Evolutionary conservation across 164 flowering plant genomes (phyloP), one percentile per base, ranked within the genome.

Genomic region (Cinnamomum micranthum): DNA sequence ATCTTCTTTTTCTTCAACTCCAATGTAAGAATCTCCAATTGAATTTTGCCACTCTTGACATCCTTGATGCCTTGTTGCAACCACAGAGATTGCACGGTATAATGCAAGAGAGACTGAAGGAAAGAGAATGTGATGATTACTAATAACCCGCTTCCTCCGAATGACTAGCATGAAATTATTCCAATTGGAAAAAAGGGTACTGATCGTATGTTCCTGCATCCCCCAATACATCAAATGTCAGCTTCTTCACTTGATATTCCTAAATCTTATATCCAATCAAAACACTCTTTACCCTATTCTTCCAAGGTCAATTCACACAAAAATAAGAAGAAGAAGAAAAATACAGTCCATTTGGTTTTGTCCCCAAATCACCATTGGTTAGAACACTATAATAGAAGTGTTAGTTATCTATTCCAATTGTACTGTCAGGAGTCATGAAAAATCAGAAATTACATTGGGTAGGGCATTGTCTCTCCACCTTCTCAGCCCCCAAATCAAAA

Each of bases 21-120:
- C 82, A 62, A 84, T 24, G 31, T 83, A 83, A 19, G 84, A 81
- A 31, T 63, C 58, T 35, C 11, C 28, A 2, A 41, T 68, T 14
- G 73, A 55, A 71, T 51, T 15, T 22, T 66, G 28, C n/a, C n/a
- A 20, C 0, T 55, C 20, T 14, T 50, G 71, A 14, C 22, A 20
- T 60, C 75, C 79, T 77, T 11, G 74, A 50, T 68, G 62, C 25
- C 63, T 63, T 72, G 70, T 41, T 27, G 66, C 33, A 51, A 68
- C 70, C 12, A 35, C 67, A 73, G 50, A 25, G 11, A 73, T 63
- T 10, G 68, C 67, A 76, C 47, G 70, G 70, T 27, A 27, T 63
- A 74, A 76, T 67, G 69, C 28, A 67, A 27, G 47, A 55, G 66
- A 75, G 20, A 71, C 13, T 15, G 52, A 75, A 12, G 71, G 62